Percentiles rank a stretch among this genome's conserved stretches.
These are phyloP conservation scores for Penicillium antarcticum DNA, from an alignment of 495 filamentous ascomycete species.

Conservation along the genomic window DNA sequence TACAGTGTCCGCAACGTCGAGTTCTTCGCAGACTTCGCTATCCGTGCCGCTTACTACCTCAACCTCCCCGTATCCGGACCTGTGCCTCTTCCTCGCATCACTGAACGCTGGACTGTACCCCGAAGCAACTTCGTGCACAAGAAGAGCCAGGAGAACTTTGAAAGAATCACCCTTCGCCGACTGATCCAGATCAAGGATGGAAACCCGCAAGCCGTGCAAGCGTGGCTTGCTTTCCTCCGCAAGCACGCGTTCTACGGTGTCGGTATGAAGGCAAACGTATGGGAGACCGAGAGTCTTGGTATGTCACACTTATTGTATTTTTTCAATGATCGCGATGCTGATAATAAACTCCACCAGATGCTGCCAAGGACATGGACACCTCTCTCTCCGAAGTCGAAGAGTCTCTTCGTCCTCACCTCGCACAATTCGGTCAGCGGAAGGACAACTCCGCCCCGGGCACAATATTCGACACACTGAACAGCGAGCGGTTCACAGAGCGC, in stretches of 20 bases:
- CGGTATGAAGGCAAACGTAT: constrained; percentile 98
- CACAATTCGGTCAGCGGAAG: constrained; percentile 58
- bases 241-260: constrained; percentile 92
- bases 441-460: constrained; percentile 22
- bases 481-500: constrained; percentile 28
- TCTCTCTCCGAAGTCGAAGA: constrained; percentile 55
- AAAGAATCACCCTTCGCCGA: constrained; percentile 80
- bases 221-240: constrained; percentile 87
- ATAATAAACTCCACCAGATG: constrained; percentile 42
- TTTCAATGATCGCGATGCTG: neutral
- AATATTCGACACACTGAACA: constrained; percentile 30
- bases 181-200: constrained; percentile 94
- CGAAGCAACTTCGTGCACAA: constrained; percentile 88
- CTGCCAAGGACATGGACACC: constrained; percentile 63
- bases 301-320: constrained; percentile 5
- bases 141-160: constrained; percentile 97
- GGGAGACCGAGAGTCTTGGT: constrained; percentile 77
- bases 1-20: constrained; percentile 89
- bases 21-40: constrained; percentile 91
- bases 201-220: constrained; percentile 78
- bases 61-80: constrained; percentile 83
- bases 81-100: constrained; percentile 80
- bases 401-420: constrained; percentile 59
- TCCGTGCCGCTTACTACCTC: constrained; percentile 93
- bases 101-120: constrained; percentile 92